These are phyloP conservation scores for Hericium coralloides DNA, from an alignment of 768 basidiomycete genomes.

Conservation along the genomic window DNA sequence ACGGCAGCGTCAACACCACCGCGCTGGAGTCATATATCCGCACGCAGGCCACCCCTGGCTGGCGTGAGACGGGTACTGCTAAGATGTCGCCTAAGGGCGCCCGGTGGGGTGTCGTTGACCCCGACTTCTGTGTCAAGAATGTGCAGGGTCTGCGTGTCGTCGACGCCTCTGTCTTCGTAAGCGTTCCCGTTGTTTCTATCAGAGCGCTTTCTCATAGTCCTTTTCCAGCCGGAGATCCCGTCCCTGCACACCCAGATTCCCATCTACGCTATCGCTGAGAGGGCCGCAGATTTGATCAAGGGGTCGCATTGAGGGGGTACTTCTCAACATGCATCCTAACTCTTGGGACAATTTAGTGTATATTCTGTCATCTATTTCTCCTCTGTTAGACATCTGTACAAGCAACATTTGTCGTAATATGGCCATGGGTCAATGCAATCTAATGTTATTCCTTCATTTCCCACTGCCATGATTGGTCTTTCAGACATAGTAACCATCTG, in stretches of 20 bases:
- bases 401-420: no score
- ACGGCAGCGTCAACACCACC: neutral
- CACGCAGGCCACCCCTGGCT: neutral
- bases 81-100: neutral
- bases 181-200: no score
- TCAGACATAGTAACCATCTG: no score
- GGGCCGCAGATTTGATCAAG: conserved; percentile 7
- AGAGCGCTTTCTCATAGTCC: neutral
- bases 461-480: no score
- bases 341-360: no score
- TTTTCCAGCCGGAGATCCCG: neutral
- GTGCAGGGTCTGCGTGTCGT: conserved; percentile 29
- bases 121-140: conserved; percentile 31
- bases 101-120: conserved; percentile 31
- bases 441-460: no score
- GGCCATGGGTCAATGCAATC: no score
- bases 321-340: no score
- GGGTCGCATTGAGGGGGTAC: neutral
- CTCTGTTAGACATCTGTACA: no score
- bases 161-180: conserved; percentile 13
- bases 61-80: conserved; percentile 1
- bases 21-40: neutral
- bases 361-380: no score
- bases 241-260: conserved; percentile 1
- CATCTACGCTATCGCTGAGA: conserved; percentile 6